Evolutionary conservation across 108 stramenopile genomes (phyloP).

Genomic region (Conticribra guillardii): DNA sequence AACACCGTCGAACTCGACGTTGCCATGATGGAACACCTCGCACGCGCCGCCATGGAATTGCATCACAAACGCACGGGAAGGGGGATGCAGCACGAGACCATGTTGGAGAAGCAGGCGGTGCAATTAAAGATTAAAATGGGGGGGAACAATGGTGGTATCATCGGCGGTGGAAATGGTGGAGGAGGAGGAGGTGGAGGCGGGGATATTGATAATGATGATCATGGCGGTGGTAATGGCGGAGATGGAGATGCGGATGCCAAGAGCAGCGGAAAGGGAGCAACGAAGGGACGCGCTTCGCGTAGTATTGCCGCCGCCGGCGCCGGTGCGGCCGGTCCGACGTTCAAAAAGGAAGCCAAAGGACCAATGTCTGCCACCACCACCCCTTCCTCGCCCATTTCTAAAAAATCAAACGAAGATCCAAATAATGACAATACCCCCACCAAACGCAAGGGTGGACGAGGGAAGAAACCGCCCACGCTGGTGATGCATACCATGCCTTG

Average conservation of each 20-base stretch:
- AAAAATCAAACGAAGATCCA: background rate
- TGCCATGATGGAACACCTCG: slow-evolving; percentile 84
- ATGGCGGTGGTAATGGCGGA: slow-evolving; percentile 9
- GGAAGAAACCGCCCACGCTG: slow-evolving; percentile 78
- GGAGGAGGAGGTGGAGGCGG: slow-evolving; percentile 1
- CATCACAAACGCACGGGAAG: slow-evolving; percentile 82
- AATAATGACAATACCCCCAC: slow-evolving; percentile 29
- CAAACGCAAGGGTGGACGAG: slow-evolving; percentile 67
- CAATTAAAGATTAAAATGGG: background rate
- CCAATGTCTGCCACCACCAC: background rate
- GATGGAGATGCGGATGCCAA: background rate
- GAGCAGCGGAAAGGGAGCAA: slow-evolving; percentile 22
- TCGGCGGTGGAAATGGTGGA: background rate
- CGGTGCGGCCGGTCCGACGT: too few relatives aligned
- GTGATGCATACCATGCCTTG: slow-evolving; percentile 87
- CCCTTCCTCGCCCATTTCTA: background rate
- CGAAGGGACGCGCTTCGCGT: too few relatives aligned
- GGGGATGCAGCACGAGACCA: slow-evolving; percentile 60
- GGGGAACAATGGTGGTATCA: slow-evolving; percentile 31
- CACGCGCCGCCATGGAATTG: slow-evolving; percentile 80
- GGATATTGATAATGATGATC: background rate
- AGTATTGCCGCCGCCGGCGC: too few relatives aligned
- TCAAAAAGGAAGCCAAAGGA: too few relatives aligned
- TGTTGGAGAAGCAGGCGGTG: slow-evolving; percentile 19
- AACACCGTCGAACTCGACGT: slow-evolving; percentile 45